These are phyloP conservation scores for Carex kokanica DNA, from an alignment of 176 grass and related monocot species.

Conservation along the genomic window DNA sequence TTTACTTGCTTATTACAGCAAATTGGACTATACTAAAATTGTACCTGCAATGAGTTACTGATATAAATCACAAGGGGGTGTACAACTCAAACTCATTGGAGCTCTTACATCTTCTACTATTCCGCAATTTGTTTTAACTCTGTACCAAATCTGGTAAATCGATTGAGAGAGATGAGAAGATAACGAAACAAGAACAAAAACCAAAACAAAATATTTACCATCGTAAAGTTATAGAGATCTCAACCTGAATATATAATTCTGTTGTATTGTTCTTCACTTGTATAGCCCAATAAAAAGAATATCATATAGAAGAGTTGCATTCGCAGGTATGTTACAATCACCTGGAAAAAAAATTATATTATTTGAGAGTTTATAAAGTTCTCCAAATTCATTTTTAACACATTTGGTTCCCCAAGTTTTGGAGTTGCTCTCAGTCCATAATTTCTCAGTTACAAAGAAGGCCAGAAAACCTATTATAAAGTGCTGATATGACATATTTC, in stretches of 20 bases:
- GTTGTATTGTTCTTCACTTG: constrained; percentile 44
- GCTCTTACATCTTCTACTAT: neutral
- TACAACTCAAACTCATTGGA: neutral
- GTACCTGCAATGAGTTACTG: neutral
- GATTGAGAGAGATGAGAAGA: neutral
- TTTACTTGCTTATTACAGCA: constrained; percentile 6
- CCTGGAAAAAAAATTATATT: constrained; percentile 38
- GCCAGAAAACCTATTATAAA: neutral
- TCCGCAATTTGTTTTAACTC: neutral
- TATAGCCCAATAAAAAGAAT: constrained; percentile 71
- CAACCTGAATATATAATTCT: neutral
- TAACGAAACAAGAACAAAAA: neutral
- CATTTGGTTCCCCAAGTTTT: neutral
- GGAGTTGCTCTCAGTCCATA: neutral
- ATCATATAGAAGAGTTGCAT: constrained; percentile 84
- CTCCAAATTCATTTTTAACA: neutral
- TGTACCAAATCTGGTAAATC: neutral
- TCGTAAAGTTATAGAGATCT: neutral
- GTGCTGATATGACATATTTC: neutral
- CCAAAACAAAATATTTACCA: neutral
- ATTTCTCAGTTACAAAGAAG: neutral
- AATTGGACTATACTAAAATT: neutral
- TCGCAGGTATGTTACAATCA: constrained; percentile 90
- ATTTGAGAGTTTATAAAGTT: neutral
- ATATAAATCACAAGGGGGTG: neutral